Percentiles rank a stretch among this genome's conserved stretches.
phyloP scores from a whole-genome alignment of 495 filamentous ascomycete species.

The Penicillium herquei region DNA sequence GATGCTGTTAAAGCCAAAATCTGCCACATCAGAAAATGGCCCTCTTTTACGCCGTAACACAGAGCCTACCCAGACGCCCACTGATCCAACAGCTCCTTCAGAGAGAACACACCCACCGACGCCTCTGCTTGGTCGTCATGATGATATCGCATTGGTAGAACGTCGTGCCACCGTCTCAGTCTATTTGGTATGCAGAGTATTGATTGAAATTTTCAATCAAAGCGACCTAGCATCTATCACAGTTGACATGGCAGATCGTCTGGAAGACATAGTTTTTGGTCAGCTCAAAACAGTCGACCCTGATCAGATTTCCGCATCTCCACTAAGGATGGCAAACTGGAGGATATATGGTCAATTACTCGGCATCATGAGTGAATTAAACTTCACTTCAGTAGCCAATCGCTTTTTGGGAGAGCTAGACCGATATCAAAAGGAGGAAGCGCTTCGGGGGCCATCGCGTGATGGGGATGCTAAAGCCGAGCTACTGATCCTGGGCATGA shows the following conservation, averaged over 20 bases:
- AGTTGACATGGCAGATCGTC: slow-evolving; percentile 79
- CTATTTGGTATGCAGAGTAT: slow-evolving; percentile 88
- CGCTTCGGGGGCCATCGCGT: slow-evolving; percentile 59
- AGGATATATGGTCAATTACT: slow-evolving; percentile 86
- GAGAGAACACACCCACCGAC: slow-evolving; percentile 26
- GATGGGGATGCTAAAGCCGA: slow-evolving; percentile 79
- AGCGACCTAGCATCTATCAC: slow-evolving; percentile 80
- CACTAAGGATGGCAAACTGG: slow-evolving; percentile 90
- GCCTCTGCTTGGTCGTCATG: slow-evolving; percentile 56
- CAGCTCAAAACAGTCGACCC: slow-evolving; percentile 86
- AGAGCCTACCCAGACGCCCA: slow-evolving; percentile 44
- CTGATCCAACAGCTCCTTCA: slow-evolving; percentile 23
- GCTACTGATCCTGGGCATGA: slow-evolving; percentile 85
- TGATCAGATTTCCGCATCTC: slow-evolving; percentile 72
- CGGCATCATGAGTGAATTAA: slow-evolving; percentile 90
- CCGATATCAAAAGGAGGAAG: slow-evolving; percentile 67
- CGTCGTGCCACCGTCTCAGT: slow-evolving; percentile 88
- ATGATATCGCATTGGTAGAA: slow-evolving; percentile 72
- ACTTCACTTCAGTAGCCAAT: slow-evolving; percentile 78
- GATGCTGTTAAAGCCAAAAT: slow-evolving; percentile 25
- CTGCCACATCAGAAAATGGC: slow-evolving; percentile 32
- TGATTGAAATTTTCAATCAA: slow-evolving; percentile 91
- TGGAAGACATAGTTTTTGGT: slow-evolving; percentile 92
- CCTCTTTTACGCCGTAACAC: slow-evolving; percentile 52
- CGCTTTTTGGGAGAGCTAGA: slow-evolving; percentile 81